These are phyloP conservation scores for Jatropha podagrica DNA, from an alignment of 441 rosid genomes.

Conservation along the genomic window DNA sequence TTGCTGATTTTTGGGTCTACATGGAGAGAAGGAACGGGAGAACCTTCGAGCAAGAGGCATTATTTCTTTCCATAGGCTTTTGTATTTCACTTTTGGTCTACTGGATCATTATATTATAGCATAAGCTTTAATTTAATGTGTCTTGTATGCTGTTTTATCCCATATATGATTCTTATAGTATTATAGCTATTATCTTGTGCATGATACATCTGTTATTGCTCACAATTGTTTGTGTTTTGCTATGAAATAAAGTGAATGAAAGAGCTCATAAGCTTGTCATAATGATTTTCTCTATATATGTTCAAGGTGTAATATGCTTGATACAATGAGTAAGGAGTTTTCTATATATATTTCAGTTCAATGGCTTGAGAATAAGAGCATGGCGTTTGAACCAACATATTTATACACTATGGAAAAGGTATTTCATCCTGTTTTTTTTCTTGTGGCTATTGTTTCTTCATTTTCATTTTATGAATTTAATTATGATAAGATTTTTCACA, in stretches of 20 bases:
- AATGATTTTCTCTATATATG: not conserved
- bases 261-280: conserved; percentile 1
- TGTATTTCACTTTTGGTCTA: not conserved
- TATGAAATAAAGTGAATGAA: not conserved
- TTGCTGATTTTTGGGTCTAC: not conserved
- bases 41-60: not conserved
- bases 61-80: not conserved
- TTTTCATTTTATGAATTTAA: conserved; percentile 3
- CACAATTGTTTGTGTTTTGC: conserved; percentile 2
- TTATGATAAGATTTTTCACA: not conserved
- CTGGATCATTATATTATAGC: not conserved
- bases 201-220: not conserved
- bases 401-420: conserved; percentile 96
- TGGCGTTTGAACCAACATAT: conserved; percentile 87
- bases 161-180: not conserved
- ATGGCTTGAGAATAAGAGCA: conserved; percentile 80
- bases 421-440: conserved; percentile 5
- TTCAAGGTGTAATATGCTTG: not conserved
- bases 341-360: conserved; percentile 49
- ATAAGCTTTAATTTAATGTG: too few relatives aligned
- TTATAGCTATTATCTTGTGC: not conserved
- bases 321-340: conserved; percentile 10
- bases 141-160: not conserved
- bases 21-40: not conserved
- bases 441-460: not conserved